Conservation (phyloP, 768 basidiomycete genomes). For the Mycena olivaceomarginata region DNA sequence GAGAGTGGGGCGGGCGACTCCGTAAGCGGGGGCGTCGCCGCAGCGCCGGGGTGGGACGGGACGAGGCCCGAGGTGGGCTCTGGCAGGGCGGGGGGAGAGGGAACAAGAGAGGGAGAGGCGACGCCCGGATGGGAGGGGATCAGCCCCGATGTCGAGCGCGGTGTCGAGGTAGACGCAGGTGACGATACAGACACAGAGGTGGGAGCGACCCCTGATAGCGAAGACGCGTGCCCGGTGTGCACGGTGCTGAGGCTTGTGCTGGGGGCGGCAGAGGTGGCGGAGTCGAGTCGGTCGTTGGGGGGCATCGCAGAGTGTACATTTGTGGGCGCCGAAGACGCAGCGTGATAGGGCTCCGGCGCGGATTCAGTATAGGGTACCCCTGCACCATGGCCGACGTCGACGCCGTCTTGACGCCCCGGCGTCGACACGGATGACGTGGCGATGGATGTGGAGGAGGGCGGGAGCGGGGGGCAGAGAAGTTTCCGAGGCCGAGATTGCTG, state of each 20-base stretch:
- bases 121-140: not conserved
- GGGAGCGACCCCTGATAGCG: not conserved
- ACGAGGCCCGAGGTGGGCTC: not conserved
- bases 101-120: not conserved
- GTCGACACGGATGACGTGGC: not conserved
- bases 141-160: no score
- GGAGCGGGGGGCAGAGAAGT: not conserved
- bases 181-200: no score
- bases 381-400: not conserved
- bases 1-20: not conserved
- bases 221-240: constrained; percentile 24
- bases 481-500: not conserved
- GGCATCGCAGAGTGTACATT: no score
- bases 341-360: no score
- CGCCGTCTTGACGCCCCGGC: not conserved
- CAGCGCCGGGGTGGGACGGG: not conserved
- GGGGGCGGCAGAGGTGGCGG: not conserved
- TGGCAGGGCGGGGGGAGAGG: not conserved
- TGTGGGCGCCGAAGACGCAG: no score
- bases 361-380: no score
- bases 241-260: not conserved
- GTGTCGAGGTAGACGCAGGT: no score
- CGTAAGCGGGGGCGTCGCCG: not conserved
- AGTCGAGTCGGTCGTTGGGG: not conserved
- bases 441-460: not conserved